Base-by-base conservation (phyloP, 2,329 filamentous ascomycete genomes). In the Emergomyces orientalis region DNA sequence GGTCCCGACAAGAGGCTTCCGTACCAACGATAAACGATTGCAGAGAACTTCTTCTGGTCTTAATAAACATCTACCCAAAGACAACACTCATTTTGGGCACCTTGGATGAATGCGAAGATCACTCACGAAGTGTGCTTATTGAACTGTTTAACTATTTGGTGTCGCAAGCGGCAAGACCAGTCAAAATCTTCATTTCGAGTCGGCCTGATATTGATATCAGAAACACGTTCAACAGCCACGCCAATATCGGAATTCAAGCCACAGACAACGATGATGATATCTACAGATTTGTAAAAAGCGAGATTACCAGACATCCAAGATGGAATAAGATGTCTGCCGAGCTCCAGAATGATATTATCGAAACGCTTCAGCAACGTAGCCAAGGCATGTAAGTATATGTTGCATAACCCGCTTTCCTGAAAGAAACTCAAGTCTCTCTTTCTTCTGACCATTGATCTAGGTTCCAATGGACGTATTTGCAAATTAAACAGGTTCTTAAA, bases 171-270 rank as follows among this genome's bases (percentile, higher is more conserved):
- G 57, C 63, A 2, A 69, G 66, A 1, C 68, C 70, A 0, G 63
- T 76, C 3, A 74, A 72, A 37, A 61, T 77, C 11, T 76, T 76
- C 52, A 70, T 75, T 54, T 73, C 73, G 0, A 73, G 73, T 62
- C 67, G 73, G 0, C 71, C 69, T 7, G 71, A 74, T 45, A 41
- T 30, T 4, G 72, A 74, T 61, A 71, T 75, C 34, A 62, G 63
- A 34, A 47, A 52, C 13, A 65, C 60, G 1, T 69, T 74, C 45
- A 83, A 11, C 5, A 4, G 19, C 32, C 52, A 55, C 8, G 0
- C 14, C 7, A 55, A 55, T 55, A 55, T 55, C 9, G 19, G 32
- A n/a, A 60, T 60, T 30, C 58, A 49, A 49, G 58, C 43, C 5
- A 47, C 0, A 2, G 58, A 60, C n/a, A 60, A 60, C 32, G 25